Conservation (phyloP, 108 stramenopile genomes). For the Schizochytrium sp. region DNA sequence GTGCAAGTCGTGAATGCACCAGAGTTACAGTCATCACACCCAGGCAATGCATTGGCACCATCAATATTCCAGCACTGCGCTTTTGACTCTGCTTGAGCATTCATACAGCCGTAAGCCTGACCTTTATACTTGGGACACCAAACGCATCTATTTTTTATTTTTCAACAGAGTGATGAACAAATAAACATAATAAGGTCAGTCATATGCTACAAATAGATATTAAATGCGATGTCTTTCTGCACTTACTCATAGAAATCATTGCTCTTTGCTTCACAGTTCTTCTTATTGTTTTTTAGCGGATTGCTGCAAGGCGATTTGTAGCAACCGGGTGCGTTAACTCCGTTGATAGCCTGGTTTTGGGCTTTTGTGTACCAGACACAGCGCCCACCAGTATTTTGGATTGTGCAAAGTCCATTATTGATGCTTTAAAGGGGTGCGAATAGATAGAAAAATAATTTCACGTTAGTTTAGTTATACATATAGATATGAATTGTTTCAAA, state of each 20-base stretch:
- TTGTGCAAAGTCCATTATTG: slow-evolving; percentile 43
- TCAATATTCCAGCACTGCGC: slow-evolving; percentile 58
- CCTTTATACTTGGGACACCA: slow-evolving; percentile 41
- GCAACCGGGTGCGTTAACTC: slow-evolving; percentile 32
- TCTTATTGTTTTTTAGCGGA: slow-evolving; percentile 40
- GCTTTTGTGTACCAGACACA: slow-evolving; percentile 37
- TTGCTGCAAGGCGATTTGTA: slow-evolving; percentile 33
- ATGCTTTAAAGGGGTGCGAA: background rate
- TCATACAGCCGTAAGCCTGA: slow-evolving; percentile 37
- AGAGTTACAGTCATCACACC: background rate
- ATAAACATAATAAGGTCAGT: too few relatives aligned
- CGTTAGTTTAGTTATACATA: too few relatives aligned
- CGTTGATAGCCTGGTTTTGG: background rate
- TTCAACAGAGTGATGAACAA: too few relatives aligned
- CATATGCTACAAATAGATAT: background rate
- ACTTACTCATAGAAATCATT: slow-evolving; percentile 23
- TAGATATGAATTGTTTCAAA: background rate
- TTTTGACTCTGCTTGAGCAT: background rate
- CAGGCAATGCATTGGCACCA: background rate
- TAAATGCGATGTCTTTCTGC: background rate
- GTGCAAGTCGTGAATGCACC: background rate
- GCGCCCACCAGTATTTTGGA: slow-evolving; percentile 48
- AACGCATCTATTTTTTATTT: background rate
- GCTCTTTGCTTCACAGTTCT: background rate
- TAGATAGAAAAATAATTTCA: background rate